Evolutionary conservation across 331 rosid species (phyloP), one percentile per base, ranked within the genome.

Genomic region (Malus hybrid): DNA sequence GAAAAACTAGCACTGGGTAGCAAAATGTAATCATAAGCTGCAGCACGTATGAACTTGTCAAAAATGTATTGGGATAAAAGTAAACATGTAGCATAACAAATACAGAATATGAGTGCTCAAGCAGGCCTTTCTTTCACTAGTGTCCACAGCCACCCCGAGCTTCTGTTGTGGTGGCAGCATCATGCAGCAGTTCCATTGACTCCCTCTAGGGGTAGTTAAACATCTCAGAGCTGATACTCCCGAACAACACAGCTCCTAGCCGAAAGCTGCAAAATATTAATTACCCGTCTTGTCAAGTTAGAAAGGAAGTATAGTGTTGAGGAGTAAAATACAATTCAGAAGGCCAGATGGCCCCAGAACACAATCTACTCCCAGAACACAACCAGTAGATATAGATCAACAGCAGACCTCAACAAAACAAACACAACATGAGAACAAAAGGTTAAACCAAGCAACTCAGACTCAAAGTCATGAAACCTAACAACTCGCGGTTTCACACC

Each of bases 161-260:
- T 82, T 87, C 97, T 71, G 92, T 89, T 86, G 97, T 86, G 3
- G 98, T 91, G 67, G 97, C 97, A 70, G 87, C 97, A 36, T 87
- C 97, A 36, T 89, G 98, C 78, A 91, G 81, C 44, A 93, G 84
- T 77, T 93, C 98, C 75, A 86, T 93, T 89, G 70, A 88, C 93
- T 39, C 97, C 97, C 81, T 88, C 96, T 8, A 91, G 95, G 70
- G 98, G 97, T 57, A 90, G 88, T 72, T 88, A 93, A 74, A 91
- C 98, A 93, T 78, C 98, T 87, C 83, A 89, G 96, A 73, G 91
- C 97, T 3, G 97, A 91, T 32, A 95, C 97, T 10, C 48, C 81
- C 98, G 84, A 64, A 93, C 90, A 84, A 93, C 88, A 82, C 97
- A 91, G 83, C 91, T 91, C 84, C 98, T 93, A 75, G 90, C 96